These are phyloP conservation scores for Colletotrichum spaethianum DNA, from an alignment of 2,329 filamentous ascomycete species.

Conservation along the genomic window DNA sequence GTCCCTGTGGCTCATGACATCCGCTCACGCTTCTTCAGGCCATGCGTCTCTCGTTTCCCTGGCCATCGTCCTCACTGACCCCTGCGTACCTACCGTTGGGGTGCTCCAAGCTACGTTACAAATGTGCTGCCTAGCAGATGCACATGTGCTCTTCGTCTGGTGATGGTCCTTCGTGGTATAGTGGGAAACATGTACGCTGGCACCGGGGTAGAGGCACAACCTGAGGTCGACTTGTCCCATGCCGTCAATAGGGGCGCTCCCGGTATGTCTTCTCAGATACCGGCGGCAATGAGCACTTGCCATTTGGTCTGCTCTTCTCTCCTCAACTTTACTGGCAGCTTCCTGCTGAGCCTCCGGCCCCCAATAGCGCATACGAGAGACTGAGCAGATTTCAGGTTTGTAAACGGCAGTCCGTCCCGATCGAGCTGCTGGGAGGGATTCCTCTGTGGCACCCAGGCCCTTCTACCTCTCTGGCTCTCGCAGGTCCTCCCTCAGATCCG, in stretches of 20 bases:
- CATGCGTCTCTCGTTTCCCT: background rate
- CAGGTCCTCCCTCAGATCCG: background rate
- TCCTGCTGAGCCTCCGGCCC: conserved; percentile 7
- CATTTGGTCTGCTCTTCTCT: background rate
- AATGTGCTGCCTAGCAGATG: background rate
- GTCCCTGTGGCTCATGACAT: background rate
- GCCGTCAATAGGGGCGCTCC: background rate
- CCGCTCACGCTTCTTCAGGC: background rate
- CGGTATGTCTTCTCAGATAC: background rate
- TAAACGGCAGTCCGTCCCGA: conserved; percentile 29
- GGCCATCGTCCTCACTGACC: background rate
- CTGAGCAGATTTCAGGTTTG: conserved; percentile 11
- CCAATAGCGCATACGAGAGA: conserved; percentile 21
- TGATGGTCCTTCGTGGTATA: background rate
- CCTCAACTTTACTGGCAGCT: background rate
- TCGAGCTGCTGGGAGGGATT: conserved; percentile 14
- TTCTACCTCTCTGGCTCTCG: background rate
- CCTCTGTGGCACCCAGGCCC: background rate
- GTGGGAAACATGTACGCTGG: background rate
- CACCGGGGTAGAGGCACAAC: background rate
- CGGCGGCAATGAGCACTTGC: background rate
- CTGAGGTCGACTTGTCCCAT: background rate
- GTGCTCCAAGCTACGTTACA: background rate
- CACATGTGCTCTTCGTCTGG: background rate
- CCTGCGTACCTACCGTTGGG: background rate